Base-by-base conservation (phyloP, 2,329 filamentous ascomycete genomes). In the Leptographium galeiforme region DNA sequence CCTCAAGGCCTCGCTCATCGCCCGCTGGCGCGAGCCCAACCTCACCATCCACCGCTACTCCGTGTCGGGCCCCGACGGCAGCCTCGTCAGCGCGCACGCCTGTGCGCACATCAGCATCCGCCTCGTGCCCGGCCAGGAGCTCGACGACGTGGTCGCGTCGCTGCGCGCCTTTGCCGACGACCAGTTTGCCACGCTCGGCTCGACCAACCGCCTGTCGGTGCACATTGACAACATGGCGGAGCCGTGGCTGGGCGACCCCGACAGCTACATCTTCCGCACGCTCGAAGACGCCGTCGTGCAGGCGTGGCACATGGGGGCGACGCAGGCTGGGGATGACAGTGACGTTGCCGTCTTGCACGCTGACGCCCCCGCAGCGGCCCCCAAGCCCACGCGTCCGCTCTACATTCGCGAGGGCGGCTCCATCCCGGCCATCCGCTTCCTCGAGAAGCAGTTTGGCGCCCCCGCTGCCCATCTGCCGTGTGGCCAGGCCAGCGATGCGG, bases 321-420 rank as follows among this genome's bases (percentile, higher is more conserved):
- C 14, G 2, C 30, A 19, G 11, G 32, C n/a, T 8, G 19, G 2
- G 36, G 38, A 19, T 14, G 16, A 2, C n/a, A n/a, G n/a, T n/a
- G n/a, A n/a, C n/a, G n/a, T n/a, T n/a, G n/a, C n/a, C n/a, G n/a
- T n/a, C n/a, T n/a, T n/a, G n/a, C n/a, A n/a, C 34, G 25, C 32
- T 5, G 44, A 30, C 7, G 43, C 38, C n/a, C 33, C 41, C 33
- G 32, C 39, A 7, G 40, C 39, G 2, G 67, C 70, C 5, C 2
- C 48, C 33, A 74, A 71, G 57, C 60, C 62, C 12, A 67, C 72
- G 8, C 85, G 83, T 61, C 91, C 90, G 0, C 74, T 98, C 4
- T 97, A 95, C 65, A 98, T 98, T 60, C 81, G 93, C 11, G 93
- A 98, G 68, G 93, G 93, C 13, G 93, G 93, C 6, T 94, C 87